Percentiles rank a stretch among this genome's conserved stretches.
phyloP scores from a whole-genome alignment of 257 asterid species.

The Solanum raphanifolium region DNA sequence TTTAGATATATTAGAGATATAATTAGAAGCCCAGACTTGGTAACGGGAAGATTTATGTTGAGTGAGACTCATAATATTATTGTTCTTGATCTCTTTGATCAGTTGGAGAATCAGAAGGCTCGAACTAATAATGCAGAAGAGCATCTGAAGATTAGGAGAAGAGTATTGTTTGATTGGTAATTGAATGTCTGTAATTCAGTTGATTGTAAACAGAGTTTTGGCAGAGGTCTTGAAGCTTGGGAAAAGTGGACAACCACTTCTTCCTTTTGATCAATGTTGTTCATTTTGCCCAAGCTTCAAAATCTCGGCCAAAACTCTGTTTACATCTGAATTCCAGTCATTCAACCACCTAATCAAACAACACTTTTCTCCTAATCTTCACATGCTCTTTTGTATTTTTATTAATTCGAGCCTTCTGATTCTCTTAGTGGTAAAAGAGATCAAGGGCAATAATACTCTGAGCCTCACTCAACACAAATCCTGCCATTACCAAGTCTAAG shows the following conservation, averaged over 20 bases:
- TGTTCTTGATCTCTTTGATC: constrained; percentile 41
- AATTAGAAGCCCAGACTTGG: constrained; percentile 27
- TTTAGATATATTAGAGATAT: constrained; percentile 41
- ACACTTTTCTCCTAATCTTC: constrained; percentile 39
- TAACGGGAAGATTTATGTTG: constrained; percentile 41
- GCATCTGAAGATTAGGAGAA: constrained; percentile 32
- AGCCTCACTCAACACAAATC: constrained; percentile 47
- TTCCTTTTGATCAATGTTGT: constrained; percentile 13
- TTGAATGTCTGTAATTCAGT: constrained; percentile 46
- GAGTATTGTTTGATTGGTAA: constrained; percentile 54
- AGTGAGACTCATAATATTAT: constrained; percentile 43
- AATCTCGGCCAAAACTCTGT: constrained; percentile 27
- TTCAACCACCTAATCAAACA: constrained; percentile 61
- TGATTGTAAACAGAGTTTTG: constrained; percentile 26
- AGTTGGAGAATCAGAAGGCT: constrained; percentile 42
- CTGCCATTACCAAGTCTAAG: constrained; percentile 37
- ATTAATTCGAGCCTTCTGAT: constrained; percentile 21
- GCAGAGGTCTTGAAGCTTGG: constrained; percentile 25
- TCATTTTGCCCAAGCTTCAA: constrained; percentile 49
- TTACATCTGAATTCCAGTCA: constrained; percentile 37
- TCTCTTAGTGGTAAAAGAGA: constrained; percentile 50
- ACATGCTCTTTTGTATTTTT: constrained; percentile 28
- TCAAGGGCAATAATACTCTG: constrained; percentile 41
- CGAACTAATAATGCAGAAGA: constrained; percentile 27
- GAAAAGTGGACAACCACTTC: constrained; percentile 32